Percentiles rank a stretch among this genome's conserved stretches.
Conservation (phyloP, 441 rosid genomes). For the Codiaeum variegatum region DNA sequence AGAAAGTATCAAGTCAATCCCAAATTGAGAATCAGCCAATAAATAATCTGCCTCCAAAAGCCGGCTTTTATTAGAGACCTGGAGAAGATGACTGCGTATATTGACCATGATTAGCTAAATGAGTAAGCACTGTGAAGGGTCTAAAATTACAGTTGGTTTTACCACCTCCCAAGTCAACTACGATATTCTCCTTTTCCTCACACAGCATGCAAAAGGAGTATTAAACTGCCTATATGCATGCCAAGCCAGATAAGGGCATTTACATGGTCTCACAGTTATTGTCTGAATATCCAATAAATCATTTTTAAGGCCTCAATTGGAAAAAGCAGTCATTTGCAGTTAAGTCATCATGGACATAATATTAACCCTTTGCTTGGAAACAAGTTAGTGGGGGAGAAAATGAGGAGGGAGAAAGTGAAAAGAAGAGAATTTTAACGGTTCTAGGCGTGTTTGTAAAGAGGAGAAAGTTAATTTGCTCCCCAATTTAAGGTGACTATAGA, state of each 20-base stretch:
- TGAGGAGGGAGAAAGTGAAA: too few relatives aligned
- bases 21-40: slow-evolving; percentile 5
- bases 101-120: neutral
- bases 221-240: neutral
- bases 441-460: too few relatives aligned
- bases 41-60: neutral
- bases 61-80: slow-evolving; percentile 3
- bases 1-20: neutral
- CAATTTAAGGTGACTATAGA: too few relatives aligned
- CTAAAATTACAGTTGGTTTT: neutral
- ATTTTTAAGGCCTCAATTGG: neutral
- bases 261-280: neutral
- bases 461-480: too few relatives aligned
- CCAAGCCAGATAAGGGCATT: neutral
- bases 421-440: too few relatives aligned
- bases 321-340: neutral
- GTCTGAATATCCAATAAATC: neutral
- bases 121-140: neutral
- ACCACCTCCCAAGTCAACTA: neutral
- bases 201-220: neutral
- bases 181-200: neutral
- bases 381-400: too few relatives aligned
- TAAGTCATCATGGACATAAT: neutral
- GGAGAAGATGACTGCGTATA: neutral
- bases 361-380: too few relatives aligned